A percentile compares a stretch with the other conserved stretches of the same genome.
These are phyloP conservation scores for Daedalea quercina DNA, from an alignment of 768 basidiomycete genomes.

Conservation along the genomic window DNA sequence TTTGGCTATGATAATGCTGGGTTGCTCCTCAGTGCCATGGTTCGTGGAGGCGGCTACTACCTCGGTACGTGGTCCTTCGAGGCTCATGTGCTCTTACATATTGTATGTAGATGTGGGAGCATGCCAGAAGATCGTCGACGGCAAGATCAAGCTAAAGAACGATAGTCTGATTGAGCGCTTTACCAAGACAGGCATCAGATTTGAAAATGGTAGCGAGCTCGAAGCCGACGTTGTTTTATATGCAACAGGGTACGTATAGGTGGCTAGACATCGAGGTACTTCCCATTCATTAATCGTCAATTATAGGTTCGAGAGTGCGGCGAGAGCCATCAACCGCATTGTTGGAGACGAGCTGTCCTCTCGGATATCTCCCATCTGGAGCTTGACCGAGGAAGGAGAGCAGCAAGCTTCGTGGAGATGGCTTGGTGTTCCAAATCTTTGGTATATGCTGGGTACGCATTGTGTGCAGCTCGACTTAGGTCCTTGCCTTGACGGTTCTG, in stretches of 20 bases:
- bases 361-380: constrained; percentile 53
- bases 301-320: constrained; percentile 39
- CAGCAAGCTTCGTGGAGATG: constrained; percentile 38
- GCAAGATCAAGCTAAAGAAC: constrained; percentile 66
- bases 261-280: background rate
- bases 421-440: constrained; percentile 45
- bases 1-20: constrained; percentile 47
- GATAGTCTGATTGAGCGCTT: constrained; percentile 32
- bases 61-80: constrained; percentile 33
- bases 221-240: constrained; percentile 43
- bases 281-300: background rate
- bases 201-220: constrained; percentile 34
- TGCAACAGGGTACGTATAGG: constrained; percentile 36
- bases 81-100: background rate
- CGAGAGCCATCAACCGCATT: constrained; percentile 31
- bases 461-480: background rate
- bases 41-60: constrained; percentile 58
- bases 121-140: constrained; percentile 55
- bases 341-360: constrained; percentile 39
- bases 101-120: constrained; percentile 45
- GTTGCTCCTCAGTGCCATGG: constrained; percentile 39
- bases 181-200: constrained; percentile 31
- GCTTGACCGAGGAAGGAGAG: constrained; percentile 61
- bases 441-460: constrained; percentile 53
- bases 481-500: background rate